phyloP scores from a whole-genome alignment of 2,329 filamentous ascomycete genomes.

The Epichloe baconii region DNA sequence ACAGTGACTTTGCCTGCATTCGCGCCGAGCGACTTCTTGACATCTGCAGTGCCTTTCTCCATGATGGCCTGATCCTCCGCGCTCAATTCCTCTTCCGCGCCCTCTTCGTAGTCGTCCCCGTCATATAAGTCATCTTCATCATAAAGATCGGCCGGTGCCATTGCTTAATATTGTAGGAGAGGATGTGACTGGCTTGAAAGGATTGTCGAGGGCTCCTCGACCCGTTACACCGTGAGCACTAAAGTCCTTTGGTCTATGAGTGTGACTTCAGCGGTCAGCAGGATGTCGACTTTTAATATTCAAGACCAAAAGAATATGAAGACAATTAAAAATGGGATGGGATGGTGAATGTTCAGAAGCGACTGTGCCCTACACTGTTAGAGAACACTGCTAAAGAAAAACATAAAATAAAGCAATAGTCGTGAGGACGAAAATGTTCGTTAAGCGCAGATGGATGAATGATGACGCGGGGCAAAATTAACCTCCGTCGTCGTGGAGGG shows the following conservation, averaged over 20 bases:
- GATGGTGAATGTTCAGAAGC: neutral
- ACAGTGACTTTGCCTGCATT: slow-evolving; percentile 42
- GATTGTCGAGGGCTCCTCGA: neutral
- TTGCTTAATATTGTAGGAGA: neutral
- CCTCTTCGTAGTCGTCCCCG: slow-evolving; percentile 33
- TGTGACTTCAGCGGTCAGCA: neutral
- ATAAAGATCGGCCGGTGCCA: slow-evolving; percentile 25
- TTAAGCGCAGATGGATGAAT: neutral
- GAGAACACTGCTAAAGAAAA: neutral
- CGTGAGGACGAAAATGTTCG: neutral
- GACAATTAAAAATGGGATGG: neutral
- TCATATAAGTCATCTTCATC: slow-evolving; percentile 35
- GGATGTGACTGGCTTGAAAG: neutral
- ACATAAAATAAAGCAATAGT: neutral
- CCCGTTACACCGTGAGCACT: neutral
- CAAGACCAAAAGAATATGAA: neutral
- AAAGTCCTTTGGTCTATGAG: neutral
- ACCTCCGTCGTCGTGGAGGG: neutral
- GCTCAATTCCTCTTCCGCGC: slow-evolving; percentile 33
- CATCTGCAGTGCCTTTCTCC: slow-evolving; percentile 51
- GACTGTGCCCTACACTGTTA: neutral
- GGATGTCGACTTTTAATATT: neutral
- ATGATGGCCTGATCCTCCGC: slow-evolving; percentile 38
- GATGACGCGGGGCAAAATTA: neutral
- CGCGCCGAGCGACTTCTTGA: slow-evolving; percentile 51